Evolutionary conservation across 2,329 filamentous ascomycete species (phyloP), one percentile per base, ranked within the genome.

Genomic region (Aureobasidium namibiae): DNA sequence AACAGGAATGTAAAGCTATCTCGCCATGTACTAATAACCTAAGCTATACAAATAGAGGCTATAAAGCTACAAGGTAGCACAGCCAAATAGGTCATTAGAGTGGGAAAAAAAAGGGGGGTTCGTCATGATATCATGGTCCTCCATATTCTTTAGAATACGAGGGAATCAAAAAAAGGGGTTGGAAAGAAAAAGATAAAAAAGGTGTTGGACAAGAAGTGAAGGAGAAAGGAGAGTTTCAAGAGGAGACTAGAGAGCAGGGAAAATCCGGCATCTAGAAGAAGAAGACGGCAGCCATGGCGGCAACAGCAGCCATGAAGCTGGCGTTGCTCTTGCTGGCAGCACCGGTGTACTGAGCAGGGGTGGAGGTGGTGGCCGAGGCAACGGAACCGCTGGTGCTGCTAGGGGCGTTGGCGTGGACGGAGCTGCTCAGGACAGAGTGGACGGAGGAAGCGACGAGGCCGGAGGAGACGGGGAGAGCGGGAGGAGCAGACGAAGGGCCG

Each of bases 261-360:
- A 16, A 24, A 5, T n/a, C 8, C 42, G 31, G 56, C 31, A 34
- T 31, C 46, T 60, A 60, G 33, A 60, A 38, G 46, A 60, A 74
- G 61, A 74, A 68, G 49, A 74, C 63, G 64, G 70, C 71, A 66
- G 73, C 72, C 61, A 73, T 48, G 44, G 67, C 72, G 60, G 74
- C 66, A 56, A 73, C 62, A 64, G 67, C 73, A 59, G 68, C 70
- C 62, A 73, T 64, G 62, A 75, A 63, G 54, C 72, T 72, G 58
- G 64, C 70, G 59, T 68, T 65, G 45, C 71, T 71, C 67, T 73
- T 67, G 62, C 69, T 64, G 60, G 71, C 72, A 63, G 70, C 72
- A 63, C 72, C 72, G 42, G 67, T 70, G 68, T 67, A 72, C 42
- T 63, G 26, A 23, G 63, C 60, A 46, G 64, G 59, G 11, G 57